phyloP scores from a whole-genome alignment of 495 filamentous ascomycete genomes.

The Venustampulla echinocandica region DNA sequence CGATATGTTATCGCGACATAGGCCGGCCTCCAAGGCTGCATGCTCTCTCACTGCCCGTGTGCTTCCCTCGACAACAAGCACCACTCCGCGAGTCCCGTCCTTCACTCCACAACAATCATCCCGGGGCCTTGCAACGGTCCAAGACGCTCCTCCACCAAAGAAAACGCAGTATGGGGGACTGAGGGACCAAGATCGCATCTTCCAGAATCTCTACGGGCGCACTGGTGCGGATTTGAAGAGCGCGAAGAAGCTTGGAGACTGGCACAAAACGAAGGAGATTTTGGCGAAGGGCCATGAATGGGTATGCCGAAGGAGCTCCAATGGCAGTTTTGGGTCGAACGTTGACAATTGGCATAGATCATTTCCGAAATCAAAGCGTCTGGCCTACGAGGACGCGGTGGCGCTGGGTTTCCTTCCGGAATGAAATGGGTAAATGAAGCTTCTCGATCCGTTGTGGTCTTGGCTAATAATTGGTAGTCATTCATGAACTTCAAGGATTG shows the following conservation, averaged over 20 bases:
- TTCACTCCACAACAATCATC: constrained; percentile 32
- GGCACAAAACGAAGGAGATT: constrained; percentile 99
- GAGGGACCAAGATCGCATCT: constrained; percentile 93
- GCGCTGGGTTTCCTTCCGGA: constrained; percentile 94
- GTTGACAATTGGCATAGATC: constrained; percentile 45
- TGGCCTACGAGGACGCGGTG: constrained; percentile 88
- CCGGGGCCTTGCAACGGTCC: constrained; percentile 77
- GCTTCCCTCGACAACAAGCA: constrained; percentile 36
- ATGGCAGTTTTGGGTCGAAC: neutral
- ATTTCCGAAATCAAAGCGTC: constrained; percentile 95
- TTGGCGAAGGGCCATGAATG: constrained; percentile 94
- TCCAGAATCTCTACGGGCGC: constrained; percentile 94
- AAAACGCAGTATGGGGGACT: constrained; percentile 73
- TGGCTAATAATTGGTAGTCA: constrained; percentile 46
- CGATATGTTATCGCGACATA: constrained; percentile 33
- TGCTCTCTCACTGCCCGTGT: constrained; percentile 47
- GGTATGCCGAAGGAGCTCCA: constrained; percentile 39
- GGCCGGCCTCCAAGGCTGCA: constrained; percentile 35
- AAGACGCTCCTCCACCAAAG: constrained; percentile 64
- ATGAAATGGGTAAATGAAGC: constrained; percentile 82
- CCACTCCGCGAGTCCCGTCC: constrained; percentile 29
- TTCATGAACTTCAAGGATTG: constrained; percentile 99
- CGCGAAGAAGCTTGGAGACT: constrained; percentile 98
- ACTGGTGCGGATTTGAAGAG: constrained; percentile 83
- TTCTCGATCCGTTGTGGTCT: neutral